Base-by-base conservation (phyloP, 1,284 basidiomycete genomes). In the Ustilago trichophora region DNA sequence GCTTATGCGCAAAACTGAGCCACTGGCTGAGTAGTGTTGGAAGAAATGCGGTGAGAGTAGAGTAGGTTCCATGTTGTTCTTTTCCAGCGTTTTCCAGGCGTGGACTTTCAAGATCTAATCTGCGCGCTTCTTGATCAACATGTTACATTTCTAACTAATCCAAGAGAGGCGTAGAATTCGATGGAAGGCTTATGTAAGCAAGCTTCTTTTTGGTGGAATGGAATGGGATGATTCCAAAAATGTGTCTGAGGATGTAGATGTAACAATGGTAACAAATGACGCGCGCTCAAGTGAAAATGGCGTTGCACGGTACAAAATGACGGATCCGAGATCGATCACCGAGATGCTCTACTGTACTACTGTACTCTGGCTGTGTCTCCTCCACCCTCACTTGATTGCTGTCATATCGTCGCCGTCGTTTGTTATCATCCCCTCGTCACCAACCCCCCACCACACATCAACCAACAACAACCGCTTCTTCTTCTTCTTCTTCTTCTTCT, bases 301-400 rank as follows among this genome's bases (percentile, higher is more conserved):
- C 29, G 40, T 26, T 10, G 26, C n/a, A n/a, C n/a, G n/a, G n/a
- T n/a, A n/a, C n/a, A n/a, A n/a, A n/a, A n/a, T n/a, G 22, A 48
- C 60, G 62, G 62, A 58, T n/a, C 55, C 54, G 55, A 54, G 13
- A 35, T 65, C 62, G 62, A 65, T 65, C 62, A 65, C 62, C 54
- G 58, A 34, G 31, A n/a, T n/a, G n/a, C n/a, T n/a, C n/a, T n/a
- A n/a, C n/a, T n/a, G n/a, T n/a, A n/a, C n/a, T n/a, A n/a, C n/a
- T n/a, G n/a, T n/a, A n/a, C n/a, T n/a, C n/a, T n/a, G n/a, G n/a
- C n/a, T n/a, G n/a, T n/a, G n/a, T n/a, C n/a, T 47, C 45, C 16
- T 21, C 34, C 22, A 8, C 35, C 25, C 25, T 18, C 16, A 16
- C 26, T 24, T 40, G 15, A 35, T 22, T 15, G 24, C 3, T 3